Evolutionary conservation across 2,329 filamentous ascomycete species (phyloP), one percentile per base, ranked within the genome.

Genomic region (Fonsecaea pedrosoi): DNA sequence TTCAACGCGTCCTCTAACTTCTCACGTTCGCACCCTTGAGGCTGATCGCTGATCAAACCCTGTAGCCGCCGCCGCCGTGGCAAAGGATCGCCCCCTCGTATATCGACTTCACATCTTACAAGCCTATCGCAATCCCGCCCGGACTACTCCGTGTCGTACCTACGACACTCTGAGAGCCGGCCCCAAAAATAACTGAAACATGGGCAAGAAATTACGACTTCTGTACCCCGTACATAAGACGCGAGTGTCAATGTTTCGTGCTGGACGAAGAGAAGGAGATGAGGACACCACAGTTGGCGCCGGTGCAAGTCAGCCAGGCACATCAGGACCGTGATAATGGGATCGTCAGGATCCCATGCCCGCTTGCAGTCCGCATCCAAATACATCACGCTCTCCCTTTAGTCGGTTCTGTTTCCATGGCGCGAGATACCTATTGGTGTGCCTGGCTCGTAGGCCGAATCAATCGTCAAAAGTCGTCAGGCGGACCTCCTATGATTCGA

Each of bases 401-500:
- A 13, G 21, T 15, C 25, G 21, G 45, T 13, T 13, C 32, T 54
- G 59, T 61, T 54, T 54, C 48, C 50, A 61, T 40, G 48, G 35
- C 40, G 21, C 45, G 18, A 5, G 45, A 50, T 30, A 50, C 12
- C 21, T 50, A 61, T 61, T 61, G 59, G 59, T 61, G 59, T 61
- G 21, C 59, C 59, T 61, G 59, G 35, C 55, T 30, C 13, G 18
- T 30, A 50, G n/a, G 40, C 53, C 37, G 48, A 48, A 21, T 61
- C 37, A 35, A 48, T 21, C 30, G 45, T 45, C 40, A 54, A 54
- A 35, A 40, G 21, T 38, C 48, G 35, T 21, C 48, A 53, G 18
- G n/a, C 35, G 18, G 45, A 48, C 38, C 9, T 48, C 25, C 38
- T 56, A 53, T 69, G 67, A 66, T 66, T 69, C 64, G 67, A 55